Conservation (phyloP, 331 rosid species). For the Saraca asoca region DNA sequence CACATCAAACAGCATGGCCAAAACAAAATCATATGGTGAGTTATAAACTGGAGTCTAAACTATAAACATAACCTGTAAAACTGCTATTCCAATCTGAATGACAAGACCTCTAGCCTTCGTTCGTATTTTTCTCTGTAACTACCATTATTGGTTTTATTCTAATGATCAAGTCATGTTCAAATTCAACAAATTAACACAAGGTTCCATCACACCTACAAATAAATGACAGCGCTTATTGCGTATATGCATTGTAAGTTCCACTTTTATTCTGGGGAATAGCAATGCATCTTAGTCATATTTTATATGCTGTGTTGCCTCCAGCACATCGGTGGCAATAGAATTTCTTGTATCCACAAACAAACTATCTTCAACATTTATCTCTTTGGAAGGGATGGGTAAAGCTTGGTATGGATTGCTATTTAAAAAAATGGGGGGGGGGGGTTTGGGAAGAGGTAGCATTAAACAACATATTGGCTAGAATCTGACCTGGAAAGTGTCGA, state of each 20-base stretch:
- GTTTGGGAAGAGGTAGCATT: no score
- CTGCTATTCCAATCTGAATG: background rate
- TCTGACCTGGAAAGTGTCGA: conserved; percentile 74
- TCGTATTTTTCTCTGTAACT: background rate
- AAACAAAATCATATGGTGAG: no score
- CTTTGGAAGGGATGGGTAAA: no score
- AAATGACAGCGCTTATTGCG: background rate
- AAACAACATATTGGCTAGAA: background rate
- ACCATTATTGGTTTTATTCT: background rate
- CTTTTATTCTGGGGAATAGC: background rate
- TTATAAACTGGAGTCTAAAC: no score
- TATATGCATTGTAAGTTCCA: background rate
- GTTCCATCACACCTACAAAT: background rate
- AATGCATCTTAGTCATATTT: background rate
- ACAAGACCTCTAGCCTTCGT: background rate
- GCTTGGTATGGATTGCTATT: no score
- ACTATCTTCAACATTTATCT: no score
- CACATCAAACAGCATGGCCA: no score
- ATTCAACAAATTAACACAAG: background rate
- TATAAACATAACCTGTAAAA: background rate
- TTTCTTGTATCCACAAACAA: background rate
- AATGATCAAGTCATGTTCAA: background rate
- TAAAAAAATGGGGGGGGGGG: no score
- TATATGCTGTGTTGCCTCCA: background rate
- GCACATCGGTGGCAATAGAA: background rate